Base-by-base conservation (phyloP, 2,329 filamentous ascomycete genomes). In the Venturia aucupariae region DNA sequence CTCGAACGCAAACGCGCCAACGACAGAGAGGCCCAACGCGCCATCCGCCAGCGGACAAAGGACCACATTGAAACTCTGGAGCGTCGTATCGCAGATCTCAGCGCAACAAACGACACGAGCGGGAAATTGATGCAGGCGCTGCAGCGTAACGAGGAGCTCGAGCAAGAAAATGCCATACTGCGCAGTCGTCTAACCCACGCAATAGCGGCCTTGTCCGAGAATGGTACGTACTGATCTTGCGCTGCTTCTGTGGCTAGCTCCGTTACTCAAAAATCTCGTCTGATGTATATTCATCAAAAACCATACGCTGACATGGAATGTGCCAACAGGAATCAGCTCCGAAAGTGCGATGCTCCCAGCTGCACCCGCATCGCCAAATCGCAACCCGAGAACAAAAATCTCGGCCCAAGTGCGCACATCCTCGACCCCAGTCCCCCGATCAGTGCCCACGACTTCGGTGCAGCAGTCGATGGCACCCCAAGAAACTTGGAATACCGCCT, bases 1-100 rank as follows among this genome's bases (percentile, higher is more conserved):
- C 75, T 85, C 60, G 83, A 85, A 69, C 76, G 83, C 61, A 85
- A 85, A 71, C 77, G 83, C 66, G 83, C 83, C 67, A 85, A 85
- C 71, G 83, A 85, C 71, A 78, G 83, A 67, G 83, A 85, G 72
- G 82, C 83, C 63, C 83, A 85, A 70, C 78, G 82, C 68, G 82
- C 82, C 60, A 85, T 84, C 68, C 80, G 83, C 38, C 81, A 84
- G 70, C 74, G 83, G 66, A 85, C 82, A 51, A 84, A 83, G 68
- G 81, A 84, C 67, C 82, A 84, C 70, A 84, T 84, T 66, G 82
- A 85, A 67, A 75, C 75, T 35, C 77, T 85, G n/a, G 82, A 85
- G 68, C 74, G 77, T 60, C 80, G 81, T 65, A 79, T 84, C 59
- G 78, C 77, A 54, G 82, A 84, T 57, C 75, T 85, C 60, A 79